Percentiles rank a stretch among this genome's conserved stretches.
Conservation (phyloP, 2,329 filamentous ascomycete genomes). For the Atkinsonella hypoxylon region DNA sequence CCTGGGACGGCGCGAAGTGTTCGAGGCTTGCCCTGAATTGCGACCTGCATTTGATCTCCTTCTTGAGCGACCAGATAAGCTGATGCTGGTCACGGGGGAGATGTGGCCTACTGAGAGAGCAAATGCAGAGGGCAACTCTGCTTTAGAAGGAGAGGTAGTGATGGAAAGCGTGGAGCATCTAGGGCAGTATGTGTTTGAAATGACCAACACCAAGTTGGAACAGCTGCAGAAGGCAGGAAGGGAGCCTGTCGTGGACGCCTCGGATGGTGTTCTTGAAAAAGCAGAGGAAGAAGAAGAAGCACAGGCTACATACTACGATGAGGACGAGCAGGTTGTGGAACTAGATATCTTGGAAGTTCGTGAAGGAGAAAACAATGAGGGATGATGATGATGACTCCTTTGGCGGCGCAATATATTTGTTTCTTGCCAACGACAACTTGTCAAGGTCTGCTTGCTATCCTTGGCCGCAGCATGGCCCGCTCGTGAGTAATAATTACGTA, state of each 20-base stretch:
- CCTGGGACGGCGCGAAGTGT: conserved; percentile 76
- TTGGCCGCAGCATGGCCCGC: too few species aligned
- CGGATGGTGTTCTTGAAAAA: conserved; percentile 16
- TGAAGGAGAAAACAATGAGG: conserved; percentile 12
- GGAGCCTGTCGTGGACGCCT: conserved; percentile 8
- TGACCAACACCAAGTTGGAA: conserved; percentile 57
- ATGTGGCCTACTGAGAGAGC: conserved; percentile 61
- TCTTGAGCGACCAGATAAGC: conserved; percentile 64
- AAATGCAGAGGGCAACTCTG: conserved; percentile 26
- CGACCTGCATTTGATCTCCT: conserved; percentile 75
- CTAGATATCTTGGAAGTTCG: conserved; percentile 25
- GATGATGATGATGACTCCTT: background rate
- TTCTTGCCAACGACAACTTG: too few species aligned
- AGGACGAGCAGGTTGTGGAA: conserved; percentile 19
- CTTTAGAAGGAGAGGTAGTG: conserved; percentile 44
- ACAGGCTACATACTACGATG: conserved; percentile 19
- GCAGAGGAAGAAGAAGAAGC: conserved; percentile 17
- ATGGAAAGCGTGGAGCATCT: conserved; percentile 93
- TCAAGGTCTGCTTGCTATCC: too few species aligned
- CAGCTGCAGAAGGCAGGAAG: conserved; percentile 32
- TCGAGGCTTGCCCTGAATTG: conserved; percentile 80
- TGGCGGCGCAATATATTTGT: background rate
- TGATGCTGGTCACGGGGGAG: conserved; percentile 73
- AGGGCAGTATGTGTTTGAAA: conserved; percentile 92
- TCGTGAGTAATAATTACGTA: too few species aligned